These are phyloP conservation scores for Sordaria brevicollis DNA, from an alignment of 495 filamentous ascomycete species.

Conservation along the genomic window DNA sequence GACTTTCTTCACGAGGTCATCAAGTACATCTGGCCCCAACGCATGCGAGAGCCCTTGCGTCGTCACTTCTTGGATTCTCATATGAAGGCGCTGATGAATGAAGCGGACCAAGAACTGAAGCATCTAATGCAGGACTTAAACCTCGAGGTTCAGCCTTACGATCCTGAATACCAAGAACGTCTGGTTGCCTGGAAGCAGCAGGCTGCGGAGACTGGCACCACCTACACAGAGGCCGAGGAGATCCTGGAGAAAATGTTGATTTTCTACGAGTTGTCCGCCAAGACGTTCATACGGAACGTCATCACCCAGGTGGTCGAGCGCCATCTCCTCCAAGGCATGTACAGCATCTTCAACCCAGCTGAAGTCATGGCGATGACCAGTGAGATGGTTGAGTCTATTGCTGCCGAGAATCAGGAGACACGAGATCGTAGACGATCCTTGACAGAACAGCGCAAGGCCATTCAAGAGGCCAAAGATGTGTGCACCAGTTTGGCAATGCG, in stretches of 20 bases:
- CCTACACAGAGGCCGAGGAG: constrained; percentile 26
- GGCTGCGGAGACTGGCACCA: constrained; percentile 14
- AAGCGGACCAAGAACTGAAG: constrained; percentile 30
- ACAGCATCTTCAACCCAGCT: constrained; percentile 28
- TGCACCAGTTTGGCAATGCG: constrained; percentile 31
- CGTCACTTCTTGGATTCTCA: constrained; percentile 25
- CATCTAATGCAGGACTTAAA: constrained; percentile 22
- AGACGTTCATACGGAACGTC: constrained; percentile 26
- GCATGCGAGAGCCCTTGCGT: constrained; percentile 30
- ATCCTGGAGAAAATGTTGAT: constrained; percentile 36
- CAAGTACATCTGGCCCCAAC: constrained; percentile 29
- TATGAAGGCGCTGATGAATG: constrained; percentile 25
- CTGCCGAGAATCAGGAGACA: constrained; percentile 29
- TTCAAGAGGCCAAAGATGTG: constrained; percentile 29
- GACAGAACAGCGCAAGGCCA: constrained; percentile 26
- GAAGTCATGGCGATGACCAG: constrained; percentile 20
- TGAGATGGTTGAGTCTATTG: constrained; percentile 24
- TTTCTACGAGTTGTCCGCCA: constrained; percentile 30
- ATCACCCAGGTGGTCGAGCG: constrained; percentile 31
- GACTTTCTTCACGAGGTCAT: constrained; percentile 33
- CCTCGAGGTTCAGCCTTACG: constrained; percentile 33
- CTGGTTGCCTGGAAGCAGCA: constrained; percentile 22
- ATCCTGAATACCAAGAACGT: constrained; percentile 29
- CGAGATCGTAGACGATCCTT: constrained; percentile 20
- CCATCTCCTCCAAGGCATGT: constrained; percentile 29